Conservation (phyloP, 495 filamentous ascomycete genomes). For the Tuber umbilicatum region DNA sequence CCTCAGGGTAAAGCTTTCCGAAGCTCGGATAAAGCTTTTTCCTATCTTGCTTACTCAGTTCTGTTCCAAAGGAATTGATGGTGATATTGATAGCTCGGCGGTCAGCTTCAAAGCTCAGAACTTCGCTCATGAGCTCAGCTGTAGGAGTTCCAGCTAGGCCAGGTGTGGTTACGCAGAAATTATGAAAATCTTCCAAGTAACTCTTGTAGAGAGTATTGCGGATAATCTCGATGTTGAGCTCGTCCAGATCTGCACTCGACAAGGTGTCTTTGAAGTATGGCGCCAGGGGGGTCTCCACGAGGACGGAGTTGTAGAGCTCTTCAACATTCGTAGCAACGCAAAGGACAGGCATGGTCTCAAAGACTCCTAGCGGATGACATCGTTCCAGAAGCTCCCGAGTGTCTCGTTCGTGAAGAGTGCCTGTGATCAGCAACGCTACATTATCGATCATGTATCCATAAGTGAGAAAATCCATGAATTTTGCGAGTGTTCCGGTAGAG, state of each 20-base stretch:
- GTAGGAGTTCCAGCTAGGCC: conserved; percentile 84
- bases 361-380: conserved; percentile 96
- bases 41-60: conserved; percentile 85
- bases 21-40: conserved; percentile 95
- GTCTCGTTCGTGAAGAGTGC: conserved; percentile 94
- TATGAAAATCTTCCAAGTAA: conserved; percentile 95
- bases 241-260: conserved; percentile 91
- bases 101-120: conserved; percentile 94
- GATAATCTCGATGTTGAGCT: conserved; percentile 98
- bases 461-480: conserved; percentile 94
- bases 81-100: conserved; percentile 98
- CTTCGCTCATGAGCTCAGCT: conserved; percentile 85
- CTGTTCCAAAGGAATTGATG: conserved; percentile 95
- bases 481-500: conserved; percentile 77
- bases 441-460: conserved; percentile 99
- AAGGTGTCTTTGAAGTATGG: conserved; percentile 95
- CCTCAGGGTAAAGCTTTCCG: conserved; percentile 84
- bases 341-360: conserved; percentile 96
- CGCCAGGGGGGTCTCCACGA: conserved; percentile 92
- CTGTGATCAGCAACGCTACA: conserved; percentile 94
- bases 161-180: conserved; percentile 77
- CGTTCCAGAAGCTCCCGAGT: conserved; percentile 90
- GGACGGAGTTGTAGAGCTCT: conserved; percentile 93
- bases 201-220: conserved; percentile 99
- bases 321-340: conserved; percentile 98